A percentile compares a stretch with the other conserved stretches of the same genome.
These are phyloP conservation scores for Ceratobasidium sp. DNA, from an alignment of 1,284 basidiomycete species.

Conservation along the genomic window DNA sequence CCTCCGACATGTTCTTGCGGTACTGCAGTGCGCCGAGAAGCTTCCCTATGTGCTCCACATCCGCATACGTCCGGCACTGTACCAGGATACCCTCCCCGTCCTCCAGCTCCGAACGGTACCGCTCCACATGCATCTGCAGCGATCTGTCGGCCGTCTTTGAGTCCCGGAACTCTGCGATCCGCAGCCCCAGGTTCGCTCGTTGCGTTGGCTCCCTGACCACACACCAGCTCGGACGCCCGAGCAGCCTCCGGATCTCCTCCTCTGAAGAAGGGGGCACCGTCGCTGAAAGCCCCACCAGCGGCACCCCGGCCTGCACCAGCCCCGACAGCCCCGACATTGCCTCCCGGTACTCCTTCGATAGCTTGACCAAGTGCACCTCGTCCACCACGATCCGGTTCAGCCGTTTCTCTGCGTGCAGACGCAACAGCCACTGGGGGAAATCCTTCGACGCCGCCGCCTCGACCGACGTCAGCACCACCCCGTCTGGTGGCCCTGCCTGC, in stretches of 20 bases:
- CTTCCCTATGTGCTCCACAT: too few relatives aligned
- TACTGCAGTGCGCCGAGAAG: too few relatives aligned
- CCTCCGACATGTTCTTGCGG: neutral
- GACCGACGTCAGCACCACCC: neutral
- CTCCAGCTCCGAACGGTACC: too few relatives aligned
- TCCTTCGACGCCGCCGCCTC: neutral
- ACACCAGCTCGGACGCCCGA: neutral
- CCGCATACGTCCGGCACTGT: too few relatives aligned
- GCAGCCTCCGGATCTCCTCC: neutral
- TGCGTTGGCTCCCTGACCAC: constrained; percentile 1
- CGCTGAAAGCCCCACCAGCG: neutral
- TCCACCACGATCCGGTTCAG: constrained; percentile 27
- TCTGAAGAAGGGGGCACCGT: neutral
- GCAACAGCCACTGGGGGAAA: neutral
- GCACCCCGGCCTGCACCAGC: neutral
- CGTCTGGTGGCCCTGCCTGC: neutral
- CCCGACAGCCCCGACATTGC: neutral
- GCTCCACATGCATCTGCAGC: neutral
- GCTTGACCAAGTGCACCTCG: neutral
- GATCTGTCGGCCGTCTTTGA: neutral
- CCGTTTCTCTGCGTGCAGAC: neutral
- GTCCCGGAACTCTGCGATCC: neutral
- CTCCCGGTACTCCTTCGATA: neutral
- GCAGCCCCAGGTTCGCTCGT: neutral
- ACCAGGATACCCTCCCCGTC: too few relatives aligned